Evolutionary conservation across 225 moss, liverwort and hornwort genomes (phyloP).

Genomic region (Climacium dendroides): DNA sequence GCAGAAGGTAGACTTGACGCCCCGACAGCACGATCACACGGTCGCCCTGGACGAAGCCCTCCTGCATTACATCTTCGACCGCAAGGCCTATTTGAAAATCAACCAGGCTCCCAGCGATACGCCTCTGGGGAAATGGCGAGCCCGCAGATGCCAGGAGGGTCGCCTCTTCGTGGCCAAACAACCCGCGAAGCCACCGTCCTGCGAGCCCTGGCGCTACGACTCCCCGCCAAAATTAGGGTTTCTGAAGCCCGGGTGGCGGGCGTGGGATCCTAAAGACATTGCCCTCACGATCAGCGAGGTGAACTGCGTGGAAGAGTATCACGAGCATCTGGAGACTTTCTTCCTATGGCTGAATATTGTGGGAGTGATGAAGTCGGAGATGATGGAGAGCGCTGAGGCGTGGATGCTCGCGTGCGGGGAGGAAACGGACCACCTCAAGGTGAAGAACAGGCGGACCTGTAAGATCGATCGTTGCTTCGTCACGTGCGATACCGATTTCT

Average conservation of each 20-base stretch:
- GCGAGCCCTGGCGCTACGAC: neutral
- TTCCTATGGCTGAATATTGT: neutral
- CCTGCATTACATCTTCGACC: slow-evolving; percentile 21
- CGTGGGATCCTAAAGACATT: neutral
- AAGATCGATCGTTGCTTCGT: slow-evolving; percentile 16
- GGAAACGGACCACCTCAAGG: neutral
- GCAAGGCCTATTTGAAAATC: neutral
- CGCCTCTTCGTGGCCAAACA: slow-evolving; percentile 1
- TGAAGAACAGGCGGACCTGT: neutral
- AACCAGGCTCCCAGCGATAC: neutral
- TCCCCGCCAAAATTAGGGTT: neutral
- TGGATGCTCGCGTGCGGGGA: slow-evolving; percentile 15
- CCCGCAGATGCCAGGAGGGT: neutral
- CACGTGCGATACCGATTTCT: neutral
- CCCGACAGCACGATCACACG: neutral
- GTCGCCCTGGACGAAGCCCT: slow-evolving; percentile 3
- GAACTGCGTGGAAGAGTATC: neutral
- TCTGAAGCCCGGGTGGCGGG: neutral
- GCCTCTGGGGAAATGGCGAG: neutral
- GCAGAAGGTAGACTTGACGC: slow-evolving; percentile 4
- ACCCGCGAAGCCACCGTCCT: neutral
- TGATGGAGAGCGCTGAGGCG: slow-evolving; percentile 7
- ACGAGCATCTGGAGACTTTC: slow-evolving; percentile 4
- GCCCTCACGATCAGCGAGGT: neutral
- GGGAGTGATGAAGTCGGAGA: neutral